A percentile compares a stretch with the other conserved stretches of the same genome.
phyloP scores from a whole-genome alignment of 345 rosid genomes.

The Aquilaria sinensis region DNA sequence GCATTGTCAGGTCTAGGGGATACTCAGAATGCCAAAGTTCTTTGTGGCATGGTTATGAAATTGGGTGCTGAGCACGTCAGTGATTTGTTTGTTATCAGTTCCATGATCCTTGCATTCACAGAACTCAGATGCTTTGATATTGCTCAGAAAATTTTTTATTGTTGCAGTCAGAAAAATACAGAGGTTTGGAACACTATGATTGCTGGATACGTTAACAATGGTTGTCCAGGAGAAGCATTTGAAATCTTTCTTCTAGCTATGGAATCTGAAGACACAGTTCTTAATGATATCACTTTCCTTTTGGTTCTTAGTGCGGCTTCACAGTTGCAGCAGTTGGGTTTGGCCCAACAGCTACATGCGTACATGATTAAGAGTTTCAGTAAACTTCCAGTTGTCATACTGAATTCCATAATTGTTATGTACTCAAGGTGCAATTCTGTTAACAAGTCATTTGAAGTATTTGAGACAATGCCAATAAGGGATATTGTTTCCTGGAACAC shows the following conservation, averaged over 20 bases:
- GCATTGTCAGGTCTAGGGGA: slow-evolving; percentile 48
- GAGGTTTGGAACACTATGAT: slow-evolving; percentile 93
- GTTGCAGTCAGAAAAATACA: slow-evolving; percentile 47
- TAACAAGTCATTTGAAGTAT: slow-evolving; percentile 53
- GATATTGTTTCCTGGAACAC: slow-evolving; percentile 88
- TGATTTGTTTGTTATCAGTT: slow-evolving; percentile 71
- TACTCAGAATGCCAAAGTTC: slow-evolving; percentile 37
- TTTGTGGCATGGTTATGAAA: slow-evolving; percentile 64
- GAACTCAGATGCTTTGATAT: slow-evolving; percentile 60
- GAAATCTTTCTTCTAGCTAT: slow-evolving; percentile 56
- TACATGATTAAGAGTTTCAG: slow-evolving; percentile 48
- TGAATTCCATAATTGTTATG: slow-evolving; percentile 66
- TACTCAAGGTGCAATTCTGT: slow-evolving; percentile 77
- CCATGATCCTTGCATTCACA: slow-evolving; percentile 57
- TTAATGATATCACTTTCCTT: slow-evolving; percentile 65
- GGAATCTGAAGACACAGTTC: slow-evolving; percentile 35
- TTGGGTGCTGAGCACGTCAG: slow-evolving; percentile 49
- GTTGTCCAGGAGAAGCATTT: slow-evolving; percentile 36
- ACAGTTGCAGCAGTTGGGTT: slow-evolving; percentile 50
- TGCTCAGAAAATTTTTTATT: slow-evolving; percentile 58
- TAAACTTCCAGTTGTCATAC: slow-evolving; percentile 37
- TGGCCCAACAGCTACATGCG: slow-evolving; percentile 63
- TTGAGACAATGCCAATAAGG: slow-evolving; percentile 58
- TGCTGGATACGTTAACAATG: slow-evolving; percentile 56
- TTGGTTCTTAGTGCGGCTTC: slow-evolving; percentile 62